Percentiles rank a stretch among this genome's conserved stretches.
These are phyloP conservation scores for Russula sp. DNA, from an alignment of 768 basidiomycete genomes.

Conservation along the genomic window DNA sequence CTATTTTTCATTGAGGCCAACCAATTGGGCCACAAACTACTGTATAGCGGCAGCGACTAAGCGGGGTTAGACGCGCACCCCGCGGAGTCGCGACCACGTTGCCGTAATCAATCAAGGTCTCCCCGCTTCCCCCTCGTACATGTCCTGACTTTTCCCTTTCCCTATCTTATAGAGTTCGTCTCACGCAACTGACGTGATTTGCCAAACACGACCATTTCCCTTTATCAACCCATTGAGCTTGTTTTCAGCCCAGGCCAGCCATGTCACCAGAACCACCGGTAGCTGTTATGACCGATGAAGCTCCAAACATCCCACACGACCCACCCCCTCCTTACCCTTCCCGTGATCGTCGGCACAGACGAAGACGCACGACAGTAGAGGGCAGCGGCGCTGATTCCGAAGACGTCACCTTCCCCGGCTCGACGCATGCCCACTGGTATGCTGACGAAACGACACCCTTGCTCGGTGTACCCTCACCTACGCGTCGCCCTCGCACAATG, in stretches of 20 bases:
- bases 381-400: constrained; percentile 29
- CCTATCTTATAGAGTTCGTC: too few species aligned
- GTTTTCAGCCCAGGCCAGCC: not conserved
- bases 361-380: constrained; percentile 31
- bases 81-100: too few species aligned
- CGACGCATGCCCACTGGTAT: constrained; percentile 24
- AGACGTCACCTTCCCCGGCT: constrained; percentile 27
- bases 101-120: too few species aligned
- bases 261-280: constrained; percentile 19
- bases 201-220: not conserved
- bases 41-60: not conserved
- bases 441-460: constrained; percentile 47
- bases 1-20: not conserved
- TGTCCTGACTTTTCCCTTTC: too few species aligned
- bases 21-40: not conserved
- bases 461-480: constrained; percentile 27
- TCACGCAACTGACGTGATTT: not conserved
- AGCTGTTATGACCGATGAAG: not conserved
- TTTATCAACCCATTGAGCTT: not conserved
- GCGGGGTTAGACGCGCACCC: too few species aligned
- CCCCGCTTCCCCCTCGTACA: too few species aligned
- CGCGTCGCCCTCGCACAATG: constrained; percentile 44
- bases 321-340: constrained; percentile 72
- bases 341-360: constrained; percentile 38
- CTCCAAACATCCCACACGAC: constrained; percentile 33